Percentiles rank a stretch among this genome's conserved stretches.
Evolutionary conservation across 495 filamentous ascomycete species (phyloP).

Genomic region (Talaromyces liani): DNA sequence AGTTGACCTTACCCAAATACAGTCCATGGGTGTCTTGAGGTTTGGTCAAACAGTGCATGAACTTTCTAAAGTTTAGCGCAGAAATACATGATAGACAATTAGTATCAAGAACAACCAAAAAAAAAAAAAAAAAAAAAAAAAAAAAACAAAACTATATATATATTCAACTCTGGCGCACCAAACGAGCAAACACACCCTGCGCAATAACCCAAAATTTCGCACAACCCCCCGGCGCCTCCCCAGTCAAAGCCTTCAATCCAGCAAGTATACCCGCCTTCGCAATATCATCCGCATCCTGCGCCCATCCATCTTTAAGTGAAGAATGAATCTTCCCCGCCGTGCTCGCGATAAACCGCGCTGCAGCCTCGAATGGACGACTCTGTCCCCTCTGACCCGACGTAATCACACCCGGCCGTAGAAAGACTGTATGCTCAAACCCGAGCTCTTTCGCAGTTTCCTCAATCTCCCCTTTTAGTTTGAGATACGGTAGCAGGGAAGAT

Average conservation of each 20-base stretch:
- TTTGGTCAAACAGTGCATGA: not conserved
- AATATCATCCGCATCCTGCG: constrained; percentile 70
- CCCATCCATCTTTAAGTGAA: constrained; percentile 54
- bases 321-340: constrained; percentile 46
- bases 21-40: not conserved
- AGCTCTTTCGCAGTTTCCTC: constrained; percentile 67
- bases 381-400: constrained; percentile 65
- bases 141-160: not conserved
- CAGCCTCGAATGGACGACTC: constrained; percentile 37
- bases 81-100: not conserved
- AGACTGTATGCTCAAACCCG: constrained; percentile 66
- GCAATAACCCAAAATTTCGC: constrained; percentile 36
- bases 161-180: constrained; percentile 1
- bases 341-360: constrained; percentile 38
- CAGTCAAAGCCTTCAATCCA: constrained; percentile 38
- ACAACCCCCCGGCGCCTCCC: constrained; percentile 34
- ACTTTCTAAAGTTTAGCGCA: not conserved
- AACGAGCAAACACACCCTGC: constrained; percentile 28
- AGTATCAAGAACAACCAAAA: not conserved
- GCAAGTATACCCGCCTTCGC: constrained; percentile 60
- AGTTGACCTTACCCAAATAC: not conserved
- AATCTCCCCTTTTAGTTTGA: constrained; percentile 71
- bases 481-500: constrained; percentile 45
- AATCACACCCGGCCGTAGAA: constrained; percentile 69
- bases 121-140: not conserved